Evolutionary conservation across 805 yeast genomes (phyloP), one percentile per base, ranked within the genome.

Genomic region (Cyberlindnera veronae): DNA sequence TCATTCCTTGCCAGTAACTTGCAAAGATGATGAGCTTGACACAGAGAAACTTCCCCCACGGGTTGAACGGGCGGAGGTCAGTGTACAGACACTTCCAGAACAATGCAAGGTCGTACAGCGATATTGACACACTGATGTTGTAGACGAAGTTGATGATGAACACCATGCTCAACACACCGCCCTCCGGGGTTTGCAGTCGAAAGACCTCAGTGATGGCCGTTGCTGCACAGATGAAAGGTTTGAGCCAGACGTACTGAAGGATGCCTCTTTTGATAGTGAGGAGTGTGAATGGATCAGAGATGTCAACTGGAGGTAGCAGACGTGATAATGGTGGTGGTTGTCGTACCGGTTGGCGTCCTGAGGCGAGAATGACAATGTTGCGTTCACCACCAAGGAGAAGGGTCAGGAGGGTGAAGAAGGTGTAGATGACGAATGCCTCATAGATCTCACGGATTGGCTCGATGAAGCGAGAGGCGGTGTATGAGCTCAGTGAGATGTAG

Each of bases 381-480:
- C 95, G 71, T 57, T 95, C 99, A 14, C 99, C 99, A 0, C 97
- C 98, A 9, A 93, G 69, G 67, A 88, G 75, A 47, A 81, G 76
- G 1, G 95, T 88, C 39, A 93, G 67, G 21, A 89, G 69, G 23
- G 91, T 75, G 67, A 86, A 91, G 60, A 93, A 93, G 2, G 96
- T 88, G 62, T 93, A 93, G 24, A 93, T 85, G 24, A 90, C 96
- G 63, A 93, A 87, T 0, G 98, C 97, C 62, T 93, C 99, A 62
- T 93, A 93, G 2, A 91, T 77, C 58, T 93, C 99, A 32, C 93
- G 69, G 0, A 85, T 53, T 0, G 96, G 95, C 50, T 84, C 93
- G 3, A 88, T 50, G 41, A 68, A 67, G 40, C 60, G 64, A 35
- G 71, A 77, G 22, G 66, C 45, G 5, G 50, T 50, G n/a, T 69